These are phyloP conservation scores for Peterozyma xylosa DNA, from an alignment of 805 yeast genomes.

Conservation along the genomic window DNA sequence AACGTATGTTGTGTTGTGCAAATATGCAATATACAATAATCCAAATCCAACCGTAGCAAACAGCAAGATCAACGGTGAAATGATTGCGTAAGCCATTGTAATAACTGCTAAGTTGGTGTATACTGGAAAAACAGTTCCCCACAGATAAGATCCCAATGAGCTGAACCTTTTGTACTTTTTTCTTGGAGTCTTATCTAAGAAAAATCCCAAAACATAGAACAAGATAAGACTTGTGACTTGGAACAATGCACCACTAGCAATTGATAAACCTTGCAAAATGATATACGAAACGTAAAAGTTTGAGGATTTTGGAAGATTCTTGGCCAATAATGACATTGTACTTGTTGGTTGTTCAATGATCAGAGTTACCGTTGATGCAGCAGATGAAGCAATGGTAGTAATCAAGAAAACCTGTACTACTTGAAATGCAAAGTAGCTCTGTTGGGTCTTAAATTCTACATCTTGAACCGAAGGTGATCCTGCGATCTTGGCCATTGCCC, in stretches of 20 bases:
- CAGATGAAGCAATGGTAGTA: constrained; percentile 65
- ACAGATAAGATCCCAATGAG: constrained; percentile 41
- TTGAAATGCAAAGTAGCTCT: constrained; percentile 61
- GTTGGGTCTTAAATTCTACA: constrained; percentile 59
- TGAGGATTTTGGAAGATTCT: constrained; percentile 65
- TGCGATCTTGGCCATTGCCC: constrained; percentile 51
- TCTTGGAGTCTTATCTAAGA: constrained; percentile 59
- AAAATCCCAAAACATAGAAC: constrained; percentile 48
- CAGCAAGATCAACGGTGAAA: constrained; percentile 75
- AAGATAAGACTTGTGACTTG: constrained; percentile 54
- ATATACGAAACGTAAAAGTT: constrained; percentile 67
- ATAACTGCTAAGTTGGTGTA: constrained; percentile 68
- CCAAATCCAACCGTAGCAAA: constrained; percentile 69
- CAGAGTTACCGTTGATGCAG: constrained; percentile 57
- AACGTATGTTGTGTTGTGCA: constrained; percentile 72
- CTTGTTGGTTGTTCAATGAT: constrained; percentile 51
- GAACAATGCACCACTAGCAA: constrained; percentile 57
- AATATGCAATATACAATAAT: constrained; percentile 67
- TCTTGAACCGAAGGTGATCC: constrained; percentile 53
- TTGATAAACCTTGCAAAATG: constrained; percentile 59
- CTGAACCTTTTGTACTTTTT: constrained; percentile 58
- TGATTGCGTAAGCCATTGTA: constrained; percentile 57
- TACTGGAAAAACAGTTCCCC: constrained; percentile 79
- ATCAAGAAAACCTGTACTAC: constrained; percentile 66
- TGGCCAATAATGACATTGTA: constrained; percentile 53